Conservation (phyloP, 768 basidiomycete species). For the Leccinum uliginosum region DNA sequence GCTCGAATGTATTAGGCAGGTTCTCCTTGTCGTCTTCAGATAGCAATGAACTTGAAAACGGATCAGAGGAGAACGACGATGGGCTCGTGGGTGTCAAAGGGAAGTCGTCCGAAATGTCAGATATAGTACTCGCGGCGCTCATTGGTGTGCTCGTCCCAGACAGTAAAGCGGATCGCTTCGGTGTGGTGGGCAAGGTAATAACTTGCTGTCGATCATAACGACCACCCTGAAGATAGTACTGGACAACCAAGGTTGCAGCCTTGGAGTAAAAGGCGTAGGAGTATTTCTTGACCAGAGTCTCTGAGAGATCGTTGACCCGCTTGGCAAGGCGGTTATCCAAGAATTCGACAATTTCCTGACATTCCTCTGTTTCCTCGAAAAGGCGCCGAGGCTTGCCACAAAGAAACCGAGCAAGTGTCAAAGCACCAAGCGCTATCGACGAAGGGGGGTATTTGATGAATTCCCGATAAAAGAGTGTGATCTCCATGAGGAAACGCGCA, state of each 20-base stretch:
- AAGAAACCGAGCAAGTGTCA: conserved; percentile 85
- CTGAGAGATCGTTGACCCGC: conserved; percentile 88
- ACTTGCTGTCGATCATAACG: conserved; percentile 54
- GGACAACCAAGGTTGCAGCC: conserved; percentile 88
- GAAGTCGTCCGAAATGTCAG: conserved; percentile 80
- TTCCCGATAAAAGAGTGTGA: conserved; percentile 96
- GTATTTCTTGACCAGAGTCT: conserved; percentile 97
- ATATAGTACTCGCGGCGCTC: conserved; percentile 68
- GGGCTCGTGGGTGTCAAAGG: conserved; percentile 79
- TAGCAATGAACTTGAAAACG: conserved; percentile 56
- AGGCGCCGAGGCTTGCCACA: conserved; percentile 74
- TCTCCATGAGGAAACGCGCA: conserved; percentile 98
- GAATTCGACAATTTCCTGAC: conserved; percentile 76
- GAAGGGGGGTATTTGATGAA: conserved; percentile 85
- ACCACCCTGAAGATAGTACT: conserved; percentile 89
- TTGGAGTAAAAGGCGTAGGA: conserved; percentile 96
- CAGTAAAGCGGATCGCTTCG: conserved; percentile 33
- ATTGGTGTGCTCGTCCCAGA: conserved; percentile 68
- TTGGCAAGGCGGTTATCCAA: conserved; percentile 85
- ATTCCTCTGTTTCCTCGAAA: conserved; percentile 83
- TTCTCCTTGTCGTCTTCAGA: conserved; percentile 82
- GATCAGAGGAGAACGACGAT: conserved; percentile 36
- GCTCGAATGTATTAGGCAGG: conserved; percentile 63
- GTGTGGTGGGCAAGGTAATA: conserved; percentile 59
- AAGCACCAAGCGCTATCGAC: conserved; percentile 82